Conservation (phyloP, 116 monocot genomes). For the Cymodocea nodosa region DNA sequence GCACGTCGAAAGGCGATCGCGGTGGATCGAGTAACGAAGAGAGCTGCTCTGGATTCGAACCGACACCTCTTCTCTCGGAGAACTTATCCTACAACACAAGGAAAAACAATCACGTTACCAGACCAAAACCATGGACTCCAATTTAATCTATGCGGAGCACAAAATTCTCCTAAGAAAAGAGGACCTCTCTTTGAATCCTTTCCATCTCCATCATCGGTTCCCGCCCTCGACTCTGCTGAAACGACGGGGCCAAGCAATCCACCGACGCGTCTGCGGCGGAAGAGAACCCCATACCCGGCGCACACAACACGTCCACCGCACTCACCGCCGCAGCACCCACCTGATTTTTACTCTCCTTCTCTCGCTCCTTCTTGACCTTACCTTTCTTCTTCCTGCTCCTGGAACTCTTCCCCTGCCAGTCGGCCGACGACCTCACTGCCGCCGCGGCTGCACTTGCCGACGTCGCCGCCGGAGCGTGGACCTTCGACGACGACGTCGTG, state of each 20-base stretch:
- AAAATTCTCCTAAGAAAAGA: background rate
- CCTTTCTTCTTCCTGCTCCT: constrained; percentile 17
- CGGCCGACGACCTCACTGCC: constrained; percentile 35
- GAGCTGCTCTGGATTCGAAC: constrained; percentile 25
- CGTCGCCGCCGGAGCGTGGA: constrained; percentile 7
- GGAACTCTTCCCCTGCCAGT: constrained; percentile 33
- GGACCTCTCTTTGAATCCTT: constrained; percentile 45
- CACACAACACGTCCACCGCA: constrained; percentile 12
- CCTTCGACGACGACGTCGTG: constrained; percentile 27
- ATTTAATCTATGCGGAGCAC: background rate
- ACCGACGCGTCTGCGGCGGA: constrained; percentile 9
- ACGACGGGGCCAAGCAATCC: constrained; percentile 20
- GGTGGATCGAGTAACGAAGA: constrained; percentile 33
- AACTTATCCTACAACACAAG: constrained; percentile 20
- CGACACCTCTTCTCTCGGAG: constrained; percentile 11
- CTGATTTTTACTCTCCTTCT: background rate
- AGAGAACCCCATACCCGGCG: constrained; percentile 17
- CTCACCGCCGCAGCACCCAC: background rate
- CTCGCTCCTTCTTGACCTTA: constrained; percentile 12
- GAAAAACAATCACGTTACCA: background rate
- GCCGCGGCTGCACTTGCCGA: constrained; percentile 12
- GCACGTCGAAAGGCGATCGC: constrained; percentile 11
- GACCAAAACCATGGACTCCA: background rate
- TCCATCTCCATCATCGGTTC: constrained; percentile 6
- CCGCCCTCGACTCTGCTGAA: constrained; percentile 5